Conservation (phyloP, 1,139 yeast genomes). For the Suhomyces bokatorum region DNA sequence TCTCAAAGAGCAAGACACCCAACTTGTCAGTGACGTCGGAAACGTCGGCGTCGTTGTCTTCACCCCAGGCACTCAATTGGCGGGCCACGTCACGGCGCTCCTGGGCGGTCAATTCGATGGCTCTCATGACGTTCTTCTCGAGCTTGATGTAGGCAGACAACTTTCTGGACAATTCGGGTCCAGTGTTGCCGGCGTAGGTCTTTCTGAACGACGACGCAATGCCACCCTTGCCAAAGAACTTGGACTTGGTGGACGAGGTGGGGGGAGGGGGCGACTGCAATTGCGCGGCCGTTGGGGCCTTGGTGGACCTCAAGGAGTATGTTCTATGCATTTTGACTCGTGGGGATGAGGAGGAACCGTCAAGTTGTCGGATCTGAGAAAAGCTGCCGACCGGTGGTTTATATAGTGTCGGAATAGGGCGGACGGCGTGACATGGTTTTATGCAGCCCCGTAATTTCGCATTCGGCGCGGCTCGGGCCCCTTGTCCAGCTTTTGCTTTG, state of each 20-base stretch:
- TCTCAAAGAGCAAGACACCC: conserved; percentile 93
- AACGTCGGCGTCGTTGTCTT: conserved; percentile 95
- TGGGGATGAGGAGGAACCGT: background rate
- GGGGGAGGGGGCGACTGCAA: conserved; percentile 93
- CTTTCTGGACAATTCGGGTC: conserved; percentile 93
- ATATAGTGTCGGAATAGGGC: conserved; percentile 9
- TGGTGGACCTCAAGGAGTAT: conserved; percentile 88
- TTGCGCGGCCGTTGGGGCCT: conserved; percentile 97
- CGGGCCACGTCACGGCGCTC: conserved; percentile 97
- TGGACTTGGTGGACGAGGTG: conserved; percentile 78
- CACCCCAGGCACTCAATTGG: conserved; percentile 97
- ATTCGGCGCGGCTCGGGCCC: conserved; percentile 11
- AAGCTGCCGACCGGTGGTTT: conserved; percentile 1
- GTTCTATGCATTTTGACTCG: conserved; percentile 84
- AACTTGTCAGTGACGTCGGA: conserved; percentile 96
- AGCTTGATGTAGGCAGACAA: conserved; percentile 87
- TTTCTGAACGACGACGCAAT: conserved; percentile 80
- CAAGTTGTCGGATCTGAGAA: background rate
- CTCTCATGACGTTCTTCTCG: conserved; percentile 95
- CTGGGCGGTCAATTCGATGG: conserved; percentile 88
- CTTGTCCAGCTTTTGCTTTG: conserved; percentile 11
- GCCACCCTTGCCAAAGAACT: conserved; percentile 90
- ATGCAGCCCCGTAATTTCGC: conserved; percentile 11
- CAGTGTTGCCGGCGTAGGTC: conserved; percentile 88
- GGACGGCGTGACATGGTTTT: conserved; percentile 10